A percentile compares a stretch with the other conserved stretches of the same genome.
These are phyloP conservation scores for Arabis alpina DNA, from an alignment of 345 rosid genomes.

Conservation along the genomic window DNA sequence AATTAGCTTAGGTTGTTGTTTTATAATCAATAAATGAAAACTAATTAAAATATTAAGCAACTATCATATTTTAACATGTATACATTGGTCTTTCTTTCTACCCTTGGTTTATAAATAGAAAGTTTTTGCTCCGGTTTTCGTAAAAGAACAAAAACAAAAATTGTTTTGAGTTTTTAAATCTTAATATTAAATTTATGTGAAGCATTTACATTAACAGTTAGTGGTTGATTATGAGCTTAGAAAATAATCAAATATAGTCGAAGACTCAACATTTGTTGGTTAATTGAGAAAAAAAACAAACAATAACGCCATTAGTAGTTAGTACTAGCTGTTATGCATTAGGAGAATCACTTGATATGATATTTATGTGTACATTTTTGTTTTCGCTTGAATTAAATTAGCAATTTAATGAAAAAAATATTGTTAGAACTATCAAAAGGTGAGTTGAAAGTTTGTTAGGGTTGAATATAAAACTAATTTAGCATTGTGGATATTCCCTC, in stretches of 20 bases:
- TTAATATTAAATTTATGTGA: not conserved
- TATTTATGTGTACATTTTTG: not conserved
- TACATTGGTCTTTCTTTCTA: too few relatives aligned
- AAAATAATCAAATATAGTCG: too few relatives aligned
- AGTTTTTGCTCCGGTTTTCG: too few relatives aligned
- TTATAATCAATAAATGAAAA: not conserved
- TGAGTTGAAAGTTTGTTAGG: slow-evolving; percentile 46
- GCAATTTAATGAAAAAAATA: slow-evolving; percentile 27
- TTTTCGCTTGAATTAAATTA: slow-evolving; percentile 1
- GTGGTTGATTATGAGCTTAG: not conserved
- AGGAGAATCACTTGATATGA: not conserved
- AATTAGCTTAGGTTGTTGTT: slow-evolving; percentile 18
- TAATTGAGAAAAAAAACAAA: not conserved
- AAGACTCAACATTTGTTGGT: too few relatives aligned
- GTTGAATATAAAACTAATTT: slow-evolving; percentile 22
- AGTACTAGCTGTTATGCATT: not conserved
- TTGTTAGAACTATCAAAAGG: slow-evolving; percentile 36
- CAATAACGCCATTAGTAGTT: not conserved
- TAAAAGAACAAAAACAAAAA: too few relatives aligned
- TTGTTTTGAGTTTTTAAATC: too few relatives aligned
- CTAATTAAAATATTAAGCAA: not conserved
- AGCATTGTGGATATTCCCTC: slow-evolving; percentile 37
- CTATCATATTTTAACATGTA: not conserved
- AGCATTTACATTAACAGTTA: not conserved
- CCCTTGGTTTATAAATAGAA: too few relatives aligned